Base-by-base conservation (phyloP, 2,329 filamentous ascomycete species). In the Ophiostoma angusticollis region DNA sequence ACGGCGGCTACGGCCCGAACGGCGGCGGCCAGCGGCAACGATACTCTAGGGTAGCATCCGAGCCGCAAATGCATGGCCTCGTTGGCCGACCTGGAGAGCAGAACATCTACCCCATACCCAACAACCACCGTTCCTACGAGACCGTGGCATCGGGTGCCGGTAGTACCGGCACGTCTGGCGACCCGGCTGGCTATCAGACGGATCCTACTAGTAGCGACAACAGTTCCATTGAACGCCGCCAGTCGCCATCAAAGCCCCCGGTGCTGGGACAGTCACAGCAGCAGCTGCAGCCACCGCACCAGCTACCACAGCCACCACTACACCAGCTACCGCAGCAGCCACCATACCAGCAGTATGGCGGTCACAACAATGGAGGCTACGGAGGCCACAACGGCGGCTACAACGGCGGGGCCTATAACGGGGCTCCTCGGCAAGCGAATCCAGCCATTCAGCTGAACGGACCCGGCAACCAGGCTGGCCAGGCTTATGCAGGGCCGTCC, bases 191-290 rank as follows among this genome's bases (percentile, higher is more conserved):
- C 40, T 87, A 91, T 58, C 79, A 80, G 47, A 93, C 85, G 43
- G 86, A 94, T 54, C 87, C 84, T 30, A 63, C 71, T 40, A 91
- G 83, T 62, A 94, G 86, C 54, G 83, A 94, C 54, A 93, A 93
- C 61, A 93, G 84, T 62, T 93, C 85, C 2, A 74, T 93, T 49
- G 84, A 94, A 54, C 78, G 84, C 45, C 32, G 37, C 21, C 34
- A 41, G 33, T 43, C 39, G 35, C 37, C 40, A 13, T 31, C 37
- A 11, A 42, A 45, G 31, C 27, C 12, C n/a, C 54, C 56, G 41
- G 30, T 42, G 41, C 37, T 21, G 38, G 56, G 57, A n/a, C n/a
- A n/a, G n/a, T n/a, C n/a, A n/a, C n/a, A n/a, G n/a, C n/a, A n/a
- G n/a, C n/a, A n/a, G n/a, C n/a, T n/a, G n/a, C n/a, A n/a, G n/a